A percentile compares a stretch with the other conserved stretches of the same genome.
These are phyloP conservation scores for Aspergillus piperis DNA, from an alignment of 2,329 filamentous ascomycete species.

Conservation along the genomic window DNA sequence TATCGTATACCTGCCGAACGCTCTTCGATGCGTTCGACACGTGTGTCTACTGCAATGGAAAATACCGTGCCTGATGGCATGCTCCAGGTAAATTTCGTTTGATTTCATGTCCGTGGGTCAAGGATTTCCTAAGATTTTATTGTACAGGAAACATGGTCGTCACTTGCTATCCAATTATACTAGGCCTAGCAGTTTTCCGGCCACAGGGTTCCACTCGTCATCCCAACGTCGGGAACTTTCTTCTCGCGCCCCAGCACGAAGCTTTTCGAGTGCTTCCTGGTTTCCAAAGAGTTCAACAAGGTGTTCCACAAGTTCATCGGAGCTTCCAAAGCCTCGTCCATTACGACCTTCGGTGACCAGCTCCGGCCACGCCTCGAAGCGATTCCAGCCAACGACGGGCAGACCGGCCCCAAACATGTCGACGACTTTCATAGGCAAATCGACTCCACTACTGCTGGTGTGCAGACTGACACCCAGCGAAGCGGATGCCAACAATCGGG, in stretches of 20 bases:
- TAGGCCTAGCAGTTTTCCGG: slow-evolving; percentile 68
- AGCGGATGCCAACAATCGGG: slow-evolving; percentile 76
- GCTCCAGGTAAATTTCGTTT: not conserved
- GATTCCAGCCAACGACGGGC: slow-evolving; percentile 82
- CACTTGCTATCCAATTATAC: slow-evolving; percentile 4
- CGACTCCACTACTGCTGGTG: slow-evolving; percentile 89
- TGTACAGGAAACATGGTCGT: not conserved
- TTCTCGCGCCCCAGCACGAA: slow-evolving; percentile 69
- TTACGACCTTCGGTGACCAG: slow-evolving; percentile 86
- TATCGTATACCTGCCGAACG: slow-evolving; percentile 24
- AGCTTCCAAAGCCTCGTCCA: slow-evolving; percentile 78
- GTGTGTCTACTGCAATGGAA: slow-evolving; percentile 39
- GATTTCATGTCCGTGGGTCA: not conserved
- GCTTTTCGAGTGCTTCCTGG: slow-evolving; percentile 55
- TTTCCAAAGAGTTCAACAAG: slow-evolving; percentile 66
- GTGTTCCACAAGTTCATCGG: slow-evolving; percentile 64
- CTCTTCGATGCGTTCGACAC: slow-evolving; percentile 38
- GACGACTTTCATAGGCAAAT: slow-evolving; percentile 98
- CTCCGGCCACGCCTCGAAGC: slow-evolving; percentile 86
- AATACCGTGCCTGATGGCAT: slow-evolving; percentile 30
- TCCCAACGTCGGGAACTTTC: slow-evolving; percentile 84
- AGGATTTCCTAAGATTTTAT: not conserved
- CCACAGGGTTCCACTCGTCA: slow-evolving; percentile 85
- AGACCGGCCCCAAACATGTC: slow-evolving; percentile 97
- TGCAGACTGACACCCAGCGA: slow-evolving; percentile 91